Evolutionary conservation across 116 monocot species (phyloP), one percentile per base, ranked within the genome.

Genomic region (Trichopus zeylanicus): DNA sequence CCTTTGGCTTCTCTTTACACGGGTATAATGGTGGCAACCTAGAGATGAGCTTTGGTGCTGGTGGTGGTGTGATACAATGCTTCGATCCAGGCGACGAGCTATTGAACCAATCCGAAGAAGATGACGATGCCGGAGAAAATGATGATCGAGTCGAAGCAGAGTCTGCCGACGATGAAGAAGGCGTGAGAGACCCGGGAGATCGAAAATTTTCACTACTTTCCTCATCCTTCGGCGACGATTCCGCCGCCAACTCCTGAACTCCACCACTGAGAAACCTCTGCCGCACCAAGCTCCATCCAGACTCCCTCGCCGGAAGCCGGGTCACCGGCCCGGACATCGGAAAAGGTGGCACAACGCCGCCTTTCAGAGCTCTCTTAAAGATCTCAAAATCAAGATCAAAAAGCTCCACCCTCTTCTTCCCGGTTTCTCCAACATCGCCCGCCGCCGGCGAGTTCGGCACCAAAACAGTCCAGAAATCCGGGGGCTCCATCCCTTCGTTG

Each of bases 341-440:
- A 13, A 53, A 28, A 0, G 65, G 37, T 13, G 76, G 73, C 49
- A 61, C 63, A 7, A 69, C 59, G 5, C 72, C 67, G 22, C 73
- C 77, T 52, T 55, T 77, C 10, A 82, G 29, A 1, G 82, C 78
- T 60, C 72, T 66, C n/a, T 56, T 37, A 59, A 79, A 82, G 32
- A 86, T 79, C 46, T 86, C 86, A 29, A 82, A 91, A 75, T 91
- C 91, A 24, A 86, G 57, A 72, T 91, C 82, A 51, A 86, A 91
- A 1, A 60, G 34, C 20, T 70, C 65, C 39, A 70, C 72, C 22
- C 69, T 31, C 0, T 31, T 26, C 31, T 49, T 48, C 55, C 73
- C 26, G 10, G 56, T 20, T 49, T 28, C 26, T 39, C 64, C 71
- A 64, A 3, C n/a, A 12, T 42, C 42, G n/a, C n/a, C 49, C 4